These are phyloP conservation scores for Yamagishiella unicocca DNA, from an alignment of 139 green algal species.

Conservation along the genomic window DNA sequence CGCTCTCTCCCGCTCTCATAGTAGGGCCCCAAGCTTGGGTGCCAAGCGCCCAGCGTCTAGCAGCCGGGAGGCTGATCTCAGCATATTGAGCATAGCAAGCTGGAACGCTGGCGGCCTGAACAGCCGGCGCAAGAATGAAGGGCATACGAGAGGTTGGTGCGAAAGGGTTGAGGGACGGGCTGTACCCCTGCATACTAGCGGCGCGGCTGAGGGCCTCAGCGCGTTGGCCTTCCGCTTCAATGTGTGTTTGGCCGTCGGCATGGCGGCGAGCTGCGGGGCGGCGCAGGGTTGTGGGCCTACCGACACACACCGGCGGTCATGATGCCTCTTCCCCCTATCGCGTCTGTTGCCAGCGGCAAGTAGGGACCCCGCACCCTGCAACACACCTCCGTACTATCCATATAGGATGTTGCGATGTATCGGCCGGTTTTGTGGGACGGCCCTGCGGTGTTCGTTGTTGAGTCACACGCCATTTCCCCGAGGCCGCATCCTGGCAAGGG, in stretches of 20 bases:
- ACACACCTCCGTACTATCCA: not conserved
- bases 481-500: not conserved
- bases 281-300: not conserved
- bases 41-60: not conserved
- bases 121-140: constrained; percentile 16
- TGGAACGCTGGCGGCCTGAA: constrained; percentile 13
- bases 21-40: not conserved
- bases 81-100: not conserved
- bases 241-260: not conserved
- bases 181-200: not conserved
- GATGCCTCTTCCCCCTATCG: not conserved
- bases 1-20: not conserved
- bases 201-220: not conserved
- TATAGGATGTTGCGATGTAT: not conserved
- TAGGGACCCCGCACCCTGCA: not conserved
- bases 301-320: not conserved
- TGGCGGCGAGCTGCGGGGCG: not conserved
- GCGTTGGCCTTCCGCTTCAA: not conserved
- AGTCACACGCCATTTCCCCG: constrained; percentile 1
- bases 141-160: constrained; percentile 35
- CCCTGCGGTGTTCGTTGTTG: not conserved
- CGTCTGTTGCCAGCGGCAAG: not conserved
- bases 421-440: not conserved
- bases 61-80: not conserved
- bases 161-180: constrained; percentile 2